phyloP scores from a whole-genome alignment of 441 rosid species.

The Eruca vesicaria region DNA sequence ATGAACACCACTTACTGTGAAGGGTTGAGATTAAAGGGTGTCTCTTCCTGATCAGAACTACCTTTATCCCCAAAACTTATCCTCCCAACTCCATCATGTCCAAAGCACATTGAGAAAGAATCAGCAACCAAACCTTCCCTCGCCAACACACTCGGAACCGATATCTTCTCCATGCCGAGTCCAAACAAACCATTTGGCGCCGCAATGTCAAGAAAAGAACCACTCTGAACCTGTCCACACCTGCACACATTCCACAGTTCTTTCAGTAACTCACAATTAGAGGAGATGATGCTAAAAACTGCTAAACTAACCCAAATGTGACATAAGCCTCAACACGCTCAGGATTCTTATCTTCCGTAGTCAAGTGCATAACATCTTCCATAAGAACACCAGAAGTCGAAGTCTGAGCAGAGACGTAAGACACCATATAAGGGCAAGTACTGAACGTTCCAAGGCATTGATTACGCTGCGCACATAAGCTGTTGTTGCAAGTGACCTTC shows the following conservation, averaged over 20 bases:
- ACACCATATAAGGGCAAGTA: slow-evolving; percentile 76
- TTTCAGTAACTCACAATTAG: slow-evolving; percentile 28
- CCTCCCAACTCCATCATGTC: slow-evolving; percentile 61
- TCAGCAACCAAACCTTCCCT: slow-evolving; percentile 54
- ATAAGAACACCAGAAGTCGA: slow-evolving; percentile 78
- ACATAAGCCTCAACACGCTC: slow-evolving; percentile 63
- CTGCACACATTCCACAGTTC: slow-evolving; percentile 44
- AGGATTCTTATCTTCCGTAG: slow-evolving; percentile 45
- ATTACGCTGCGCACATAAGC: slow-evolving; percentile 59
- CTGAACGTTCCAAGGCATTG: slow-evolving; percentile 69
- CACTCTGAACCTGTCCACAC: slow-evolving; percentile 74
- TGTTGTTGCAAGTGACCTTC: slow-evolving; percentile 73
- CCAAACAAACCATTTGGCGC: slow-evolving; percentile 71
- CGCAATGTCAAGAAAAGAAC: slow-evolving; percentile 72
- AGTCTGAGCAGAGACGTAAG: slow-evolving; percentile 85
- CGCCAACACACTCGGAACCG: slow-evolving; percentile 66
- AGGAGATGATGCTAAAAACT: neutral
- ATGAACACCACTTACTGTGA: slow-evolving; percentile 52
- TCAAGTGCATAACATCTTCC: slow-evolving; percentile 80
- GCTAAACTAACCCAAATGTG: slow-evolving; percentile 69
- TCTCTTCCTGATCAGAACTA: slow-evolving; percentile 62
- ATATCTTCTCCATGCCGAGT: slow-evolving; percentile 70
- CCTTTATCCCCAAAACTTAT: slow-evolving; percentile 73
- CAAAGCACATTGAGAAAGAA: slow-evolving; percentile 75
- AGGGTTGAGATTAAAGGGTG: slow-evolving; percentile 57